Base-by-base conservation (phyloP, 768 basidiomycete species). In the Podaxis sp. region DNA sequence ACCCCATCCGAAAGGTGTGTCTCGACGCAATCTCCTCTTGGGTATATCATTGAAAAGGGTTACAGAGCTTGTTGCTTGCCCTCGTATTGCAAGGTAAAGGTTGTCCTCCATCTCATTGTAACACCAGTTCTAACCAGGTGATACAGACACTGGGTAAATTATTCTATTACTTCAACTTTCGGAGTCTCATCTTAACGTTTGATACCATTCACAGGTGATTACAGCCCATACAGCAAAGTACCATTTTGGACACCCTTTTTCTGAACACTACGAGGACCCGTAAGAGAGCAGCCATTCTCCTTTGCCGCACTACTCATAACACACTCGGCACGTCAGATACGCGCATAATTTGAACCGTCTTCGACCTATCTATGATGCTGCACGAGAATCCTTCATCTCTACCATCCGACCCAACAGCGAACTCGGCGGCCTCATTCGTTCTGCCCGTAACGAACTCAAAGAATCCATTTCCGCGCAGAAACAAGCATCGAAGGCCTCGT, bases 31-130 rank as follows among this genome's bases (percentile, higher is more conserved):
- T 17, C 12, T 56, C 8, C 38, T 49, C 15, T 59, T 54, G 33
- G 36, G 22, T 64, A 56, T 46, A 44, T 24, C 41, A 54, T 61
- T 66, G 22, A 60, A 38, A 48, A 36, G 13, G 41, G 56, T 56
- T 3, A 38, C 66, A 90, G 89, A 89, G 70, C 76, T 87, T 26
- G 88, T 89, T 24, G 86, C 89, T n/a, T 91, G 89, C 69, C 89
- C 89, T 20, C 77, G 89, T 56, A 77, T 79, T 24, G 86, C 86
- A 38, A 85, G 87, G 87, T 88, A 71, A 70, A 20, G 20, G 20
- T 79, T 68, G 55, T 50, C 15, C 30, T 41, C 46, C 24, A 33
- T 56, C 41, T 44, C 46, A 40, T 30, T 56, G 54, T 7, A 24
- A 30, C 22, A 38, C 37, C 46, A 56, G 56, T 52, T 62, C 67